A percentile compares a stretch with the other conserved stretches of the same genome.
Evolutionary conservation across 2,329 filamentous ascomycete species (phyloP).

Genomic region (Calonectria henricotiae): DNA sequence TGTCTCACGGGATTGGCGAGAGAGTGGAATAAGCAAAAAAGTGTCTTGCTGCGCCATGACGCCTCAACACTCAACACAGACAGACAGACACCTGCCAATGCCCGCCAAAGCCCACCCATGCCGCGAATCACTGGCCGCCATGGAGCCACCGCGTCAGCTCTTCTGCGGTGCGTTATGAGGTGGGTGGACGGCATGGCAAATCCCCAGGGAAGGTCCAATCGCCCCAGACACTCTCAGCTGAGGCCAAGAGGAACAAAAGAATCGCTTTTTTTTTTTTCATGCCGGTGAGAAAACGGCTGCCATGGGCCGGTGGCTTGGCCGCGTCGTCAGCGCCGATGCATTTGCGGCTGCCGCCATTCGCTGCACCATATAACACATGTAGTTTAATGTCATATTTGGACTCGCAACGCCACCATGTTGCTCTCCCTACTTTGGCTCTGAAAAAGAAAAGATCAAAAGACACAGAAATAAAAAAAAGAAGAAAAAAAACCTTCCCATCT

Average conservation of each 20-base stretch:
- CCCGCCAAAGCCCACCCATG: neutral
- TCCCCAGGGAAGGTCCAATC: too few relatives aligned
- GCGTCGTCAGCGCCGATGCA: neutral
- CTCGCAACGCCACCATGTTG: too few relatives aligned
- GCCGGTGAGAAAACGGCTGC: neutral
- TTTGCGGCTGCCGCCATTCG: neutral
- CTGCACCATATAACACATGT: neutral
- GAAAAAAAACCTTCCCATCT: too few relatives aligned
- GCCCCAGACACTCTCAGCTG: neutral
- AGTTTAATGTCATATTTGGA: too few relatives aligned
- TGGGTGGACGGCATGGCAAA: too few relatives aligned
- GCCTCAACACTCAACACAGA: too few relatives aligned
- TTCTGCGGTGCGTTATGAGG: neutral
- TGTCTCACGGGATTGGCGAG: too few relatives aligned
- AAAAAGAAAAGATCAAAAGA: too few relatives aligned
- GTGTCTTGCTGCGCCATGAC: too few relatives aligned
- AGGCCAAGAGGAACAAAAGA: neutral
- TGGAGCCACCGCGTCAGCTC: constrained; percentile 1
- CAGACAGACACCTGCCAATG: neutral
- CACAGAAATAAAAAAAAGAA: too few relatives aligned
- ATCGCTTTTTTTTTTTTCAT: neutral
- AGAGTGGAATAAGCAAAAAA: too few relatives aligned
- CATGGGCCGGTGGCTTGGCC: neutral
- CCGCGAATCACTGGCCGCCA: neutral
- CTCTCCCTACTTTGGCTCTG: too few relatives aligned